Evolutionary conservation across 2,329 filamentous ascomycete species (phyloP), one percentile per base, ranked within the genome.

Genomic region (Apiospora koreana): DNA sequence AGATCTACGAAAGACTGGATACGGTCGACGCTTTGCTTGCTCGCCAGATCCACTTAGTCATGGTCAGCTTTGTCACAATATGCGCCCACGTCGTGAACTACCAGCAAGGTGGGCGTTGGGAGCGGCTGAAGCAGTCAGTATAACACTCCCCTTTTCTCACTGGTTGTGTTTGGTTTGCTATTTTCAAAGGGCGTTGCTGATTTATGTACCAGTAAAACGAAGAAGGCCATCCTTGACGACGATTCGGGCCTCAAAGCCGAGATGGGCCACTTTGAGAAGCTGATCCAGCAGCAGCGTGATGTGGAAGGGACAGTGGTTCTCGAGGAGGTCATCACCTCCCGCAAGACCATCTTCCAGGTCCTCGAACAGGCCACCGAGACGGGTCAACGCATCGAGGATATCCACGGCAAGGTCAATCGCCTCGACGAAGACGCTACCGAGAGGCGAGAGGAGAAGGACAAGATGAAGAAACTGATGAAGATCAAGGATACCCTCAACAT

Each of bases 21-120:
- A 50, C 2, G 23, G 10, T 50, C 12, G 48, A 50, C 10, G 0
- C 0, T 10, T 1, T 6, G 10, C 48, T 50, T 16, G 48, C 48
- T 2, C 48, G 48, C 3, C 48, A 28, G 23, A 50, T 50, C 10
- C 48, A 50, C 14, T 10, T 28, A 4, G 73, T 77, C 5, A 74
- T 78, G 73, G 43, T 73, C 14, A 77, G 72, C 64, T 75, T 78
- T 31, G 76, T 78, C 42, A 76, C 74, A 64, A 18, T 78, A 3
- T 77, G 76, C 62, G 76, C 75, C 16, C 73, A 77, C 23, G 76
- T 77, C 2, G 73, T 78, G 18, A 75, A 75, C n/a, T 77, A 77
- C 50, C 72, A 71, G n/a, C 76, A 78, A 41, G 73, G 75, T 12
- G 66, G 74, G 42, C 73, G 71, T 45, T 41, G 73, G 58, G 69